Evolutionary conservation across 148 eudicot genomes (phyloP).

Genomic region (Persicaria maculosa): DNA sequence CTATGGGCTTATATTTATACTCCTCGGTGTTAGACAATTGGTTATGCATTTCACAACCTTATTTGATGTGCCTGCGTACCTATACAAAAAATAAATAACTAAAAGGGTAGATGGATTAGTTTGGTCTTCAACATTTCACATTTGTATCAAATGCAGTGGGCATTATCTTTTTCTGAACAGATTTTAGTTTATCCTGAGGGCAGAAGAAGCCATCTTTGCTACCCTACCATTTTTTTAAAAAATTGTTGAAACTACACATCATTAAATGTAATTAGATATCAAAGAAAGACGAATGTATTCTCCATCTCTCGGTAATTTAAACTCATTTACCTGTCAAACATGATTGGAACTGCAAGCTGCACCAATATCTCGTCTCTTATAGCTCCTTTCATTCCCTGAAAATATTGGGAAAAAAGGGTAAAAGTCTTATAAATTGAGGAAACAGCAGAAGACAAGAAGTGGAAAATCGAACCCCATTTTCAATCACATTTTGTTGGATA

Average conservation of each 20-base stretch:
- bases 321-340: constrained; percentile 65
- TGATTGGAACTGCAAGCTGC: constrained; percentile 53
- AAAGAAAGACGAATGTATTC: neutral
- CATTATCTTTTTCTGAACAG: constrained; percentile 47
- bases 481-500: neutral
- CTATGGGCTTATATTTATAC: no score
- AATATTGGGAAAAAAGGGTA: neutral
- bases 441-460: neutral
- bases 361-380: constrained; percentile 56
- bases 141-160: neutral
- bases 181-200: constrained; percentile 57
- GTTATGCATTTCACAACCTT: no score
- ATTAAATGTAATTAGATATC: neutral
- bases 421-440: neutral
- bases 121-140: no score
- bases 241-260: neutral
- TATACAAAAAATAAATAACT: no score
- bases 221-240: constrained; percentile 30
- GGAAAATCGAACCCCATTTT: neutral
- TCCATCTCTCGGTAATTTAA: neutral
- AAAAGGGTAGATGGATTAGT: no score
- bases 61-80: no score
- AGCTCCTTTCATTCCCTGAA: constrained; percentile 66
- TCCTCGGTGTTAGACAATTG: no score
- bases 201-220: constrained; percentile 72